phyloP scores from a whole-genome alignment of 208 protist genomes.

The Trypanosoma avium region DNA sequence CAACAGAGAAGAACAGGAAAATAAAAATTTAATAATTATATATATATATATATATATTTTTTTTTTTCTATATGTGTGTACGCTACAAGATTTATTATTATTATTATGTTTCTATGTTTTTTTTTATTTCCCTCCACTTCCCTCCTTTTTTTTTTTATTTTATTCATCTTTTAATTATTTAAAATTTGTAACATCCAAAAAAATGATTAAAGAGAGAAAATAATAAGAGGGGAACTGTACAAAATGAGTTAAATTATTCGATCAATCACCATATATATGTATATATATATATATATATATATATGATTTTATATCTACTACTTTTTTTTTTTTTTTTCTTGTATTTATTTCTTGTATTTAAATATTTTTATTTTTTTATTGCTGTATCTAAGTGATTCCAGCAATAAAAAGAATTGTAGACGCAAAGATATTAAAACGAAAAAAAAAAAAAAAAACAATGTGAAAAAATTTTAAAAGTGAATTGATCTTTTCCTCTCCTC shows the following conservation, averaged over 20 bases:
- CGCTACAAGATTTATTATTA: no score
- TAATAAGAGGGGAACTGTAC: background rate
- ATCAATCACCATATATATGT: background rate
- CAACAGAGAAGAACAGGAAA: conserved; percentile 26
- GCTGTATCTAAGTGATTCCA: background rate
- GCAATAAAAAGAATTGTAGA: background rate
- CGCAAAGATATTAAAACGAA: conserved; percentile 6
- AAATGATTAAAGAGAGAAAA: no score
- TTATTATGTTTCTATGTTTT: background rate
- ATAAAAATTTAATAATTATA: background rate
- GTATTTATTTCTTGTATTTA: background rate
- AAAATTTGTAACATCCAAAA: no score
- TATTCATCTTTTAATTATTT: conserved; percentile 8
- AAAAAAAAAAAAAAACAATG: background rate
- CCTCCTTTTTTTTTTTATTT: conserved; percentile 28
- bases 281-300: conserved; percentile 8
- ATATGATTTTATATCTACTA: conserved; percentile 5
- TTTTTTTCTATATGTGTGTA: background rate
- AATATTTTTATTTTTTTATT: conserved; percentile 17
- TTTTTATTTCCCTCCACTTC: background rate
- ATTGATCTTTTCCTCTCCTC: conserved; percentile 27
- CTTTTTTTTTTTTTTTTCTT: conserved; percentile 13
- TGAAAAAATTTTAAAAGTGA: background rate
- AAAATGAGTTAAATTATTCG: background rate
- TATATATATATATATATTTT: conserved; percentile 2